phyloP scores from a whole-genome alignment of 768 basidiomycete genomes.

The Kwoniella dejecticola region DNA sequence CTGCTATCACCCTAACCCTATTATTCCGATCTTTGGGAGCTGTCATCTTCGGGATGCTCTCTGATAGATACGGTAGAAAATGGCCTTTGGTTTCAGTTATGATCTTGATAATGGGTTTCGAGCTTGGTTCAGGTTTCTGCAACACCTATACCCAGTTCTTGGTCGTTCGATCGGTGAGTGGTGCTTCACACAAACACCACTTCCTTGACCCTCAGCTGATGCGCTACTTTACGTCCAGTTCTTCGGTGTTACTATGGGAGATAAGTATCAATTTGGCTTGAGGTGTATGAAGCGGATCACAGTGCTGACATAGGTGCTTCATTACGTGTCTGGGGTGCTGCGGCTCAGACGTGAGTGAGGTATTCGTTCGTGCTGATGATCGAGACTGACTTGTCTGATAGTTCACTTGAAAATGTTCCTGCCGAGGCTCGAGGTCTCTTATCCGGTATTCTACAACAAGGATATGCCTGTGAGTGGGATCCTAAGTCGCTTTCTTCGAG shows the following conservation, averaged over 20 bases:
- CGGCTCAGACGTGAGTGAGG: slow-evolving; percentile 57
- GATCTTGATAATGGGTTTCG: slow-evolving; percentile 68
- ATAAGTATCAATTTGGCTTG: slow-evolving; percentile 8
- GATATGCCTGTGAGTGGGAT: not conserved
- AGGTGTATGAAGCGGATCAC: not conserved
- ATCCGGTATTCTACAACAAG: slow-evolving; percentile 78
- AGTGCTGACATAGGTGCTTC: not conserved
- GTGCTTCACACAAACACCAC: no score
- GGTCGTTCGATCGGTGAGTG: slow-evolving; percentile 58
- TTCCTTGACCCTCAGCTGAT: no score
- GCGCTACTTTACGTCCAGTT: slow-evolving; percentile 62
- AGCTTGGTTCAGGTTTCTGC: slow-evolving; percentile 79
- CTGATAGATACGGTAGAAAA: slow-evolving; percentile 88
- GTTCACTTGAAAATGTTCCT: slow-evolving; percentile 85
- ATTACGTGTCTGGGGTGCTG: slow-evolving; percentile 74
- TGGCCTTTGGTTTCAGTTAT: slow-evolving; percentile 70
- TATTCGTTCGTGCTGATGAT: not conserved
- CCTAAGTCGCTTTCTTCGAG: no score
- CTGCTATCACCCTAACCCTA: slow-evolving; percentile 78
- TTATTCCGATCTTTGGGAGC: slow-evolving; percentile 75
- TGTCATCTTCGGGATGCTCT: slow-evolving; percentile 77
- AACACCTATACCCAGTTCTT: slow-evolving; percentile 77
- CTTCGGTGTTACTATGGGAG: slow-evolving; percentile 63
- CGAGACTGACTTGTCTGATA: slow-evolving; percentile 43
- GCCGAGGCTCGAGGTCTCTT: slow-evolving; percentile 81